These are phyloP conservation scores for Acidomyces sp. DNA, from an alignment of 495 filamentous ascomycete species.

Conservation along the genomic window DNA sequence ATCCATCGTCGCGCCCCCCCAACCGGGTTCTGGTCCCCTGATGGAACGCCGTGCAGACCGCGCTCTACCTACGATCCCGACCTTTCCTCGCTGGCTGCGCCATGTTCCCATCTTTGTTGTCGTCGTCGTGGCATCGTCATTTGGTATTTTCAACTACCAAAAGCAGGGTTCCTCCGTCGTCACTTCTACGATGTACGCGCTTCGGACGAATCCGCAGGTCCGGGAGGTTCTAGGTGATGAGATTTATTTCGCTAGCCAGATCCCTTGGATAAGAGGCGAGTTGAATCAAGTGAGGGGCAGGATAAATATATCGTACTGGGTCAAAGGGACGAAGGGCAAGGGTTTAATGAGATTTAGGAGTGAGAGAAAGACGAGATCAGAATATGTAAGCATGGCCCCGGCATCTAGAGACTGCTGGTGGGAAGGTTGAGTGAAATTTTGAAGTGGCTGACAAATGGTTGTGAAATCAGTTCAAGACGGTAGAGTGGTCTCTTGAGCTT, in stretches of 20 bases:
- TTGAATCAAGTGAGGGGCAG: slow-evolving; percentile 88
- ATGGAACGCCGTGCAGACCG: slow-evolving; percentile 70
- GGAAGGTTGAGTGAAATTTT: too few species aligned
- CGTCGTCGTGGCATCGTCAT: slow-evolving; percentile 48
- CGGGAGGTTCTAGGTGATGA: slow-evolving; percentile 73
- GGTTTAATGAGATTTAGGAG: slow-evolving; percentile 76
- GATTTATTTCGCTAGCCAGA: slow-evolving; percentile 76
- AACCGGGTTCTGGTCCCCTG: slow-evolving; percentile 45
- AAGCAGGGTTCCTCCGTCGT: slow-evolving; percentile 75
- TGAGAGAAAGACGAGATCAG: slow-evolving; percentile 56
- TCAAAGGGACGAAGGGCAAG: slow-evolving; percentile 62
- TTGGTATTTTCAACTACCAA: slow-evolving; percentile 97
- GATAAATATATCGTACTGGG: slow-evolving; percentile 76
- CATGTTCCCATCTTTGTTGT: slow-evolving; percentile 46
- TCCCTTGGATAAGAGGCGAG: slow-evolving; percentile 86
- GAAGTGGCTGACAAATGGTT: background rate
- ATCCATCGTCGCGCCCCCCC: slow-evolving; percentile 25
- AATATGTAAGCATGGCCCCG: slow-evolving; percentile 44
- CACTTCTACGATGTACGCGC: slow-evolving; percentile 71
- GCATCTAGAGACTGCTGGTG: too few species aligned
- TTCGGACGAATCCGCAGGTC: slow-evolving; percentile 64
- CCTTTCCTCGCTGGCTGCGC: slow-evolving; percentile 34
- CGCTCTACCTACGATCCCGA: slow-evolving; percentile 45
- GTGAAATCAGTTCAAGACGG: slow-evolving; percentile 65
- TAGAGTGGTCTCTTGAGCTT: slow-evolving; percentile 93